phyloP scores from a whole-genome alignment of 2,329 filamentous ascomycete species.

The Venturia carpophila region DNA sequence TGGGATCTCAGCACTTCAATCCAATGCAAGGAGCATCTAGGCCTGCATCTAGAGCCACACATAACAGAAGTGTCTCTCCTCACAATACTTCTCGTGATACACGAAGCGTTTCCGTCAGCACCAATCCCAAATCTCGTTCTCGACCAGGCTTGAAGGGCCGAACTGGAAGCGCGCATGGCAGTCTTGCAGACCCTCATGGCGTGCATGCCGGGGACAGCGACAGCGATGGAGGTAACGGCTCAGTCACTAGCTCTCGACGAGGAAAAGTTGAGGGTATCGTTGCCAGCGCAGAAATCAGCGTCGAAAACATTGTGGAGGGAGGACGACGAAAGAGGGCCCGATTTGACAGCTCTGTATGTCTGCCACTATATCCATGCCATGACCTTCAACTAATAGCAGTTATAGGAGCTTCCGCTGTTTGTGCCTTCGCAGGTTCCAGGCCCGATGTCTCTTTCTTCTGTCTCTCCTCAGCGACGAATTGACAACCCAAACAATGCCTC shows the following conservation, averaged over 20 bases:
- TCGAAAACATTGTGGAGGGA: slow-evolving; percentile 97
- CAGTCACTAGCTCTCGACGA: slow-evolving; percentile 62
- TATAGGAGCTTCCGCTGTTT: slow-evolving; percentile 88
- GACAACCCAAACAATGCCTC: slow-evolving; percentile 63
- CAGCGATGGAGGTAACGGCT: slow-evolving; percentile 72
- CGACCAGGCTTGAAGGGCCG: slow-evolving; percentile 61
- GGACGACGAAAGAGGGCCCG: slow-evolving; percentile 91
- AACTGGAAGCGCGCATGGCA: slow-evolving; percentile 51
- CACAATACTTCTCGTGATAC: slow-evolving; percentile 52
- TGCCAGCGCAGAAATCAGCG: slow-evolving; percentile 91
- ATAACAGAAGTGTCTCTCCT: slow-evolving; percentile 72
- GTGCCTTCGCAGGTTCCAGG: slow-evolving; percentile 90
- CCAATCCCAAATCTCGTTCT: slow-evolving; percentile 45
- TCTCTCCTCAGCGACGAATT: slow-evolving; percentile 80
- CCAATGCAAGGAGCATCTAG: slow-evolving; percentile 57
- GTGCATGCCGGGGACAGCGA: slow-evolving; percentile 56
- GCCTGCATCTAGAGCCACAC: slow-evolving; percentile 61
- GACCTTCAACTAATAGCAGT: slow-evolving; percentile 13
- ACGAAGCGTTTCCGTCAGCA: slow-evolving; percentile 72
- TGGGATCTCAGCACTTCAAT: slow-evolving; percentile 52
- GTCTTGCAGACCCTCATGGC: slow-evolving; percentile 48
- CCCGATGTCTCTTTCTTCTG: slow-evolving; percentile 92
- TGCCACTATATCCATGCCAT: not conserved
- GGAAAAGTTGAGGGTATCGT: slow-evolving; percentile 68
- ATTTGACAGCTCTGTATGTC: slow-evolving; percentile 90